These are phyloP conservation scores for Mortierella sp. DNA, from an alignment of 371 early-diverging fungal species.

Conservation along the genomic window DNA sequence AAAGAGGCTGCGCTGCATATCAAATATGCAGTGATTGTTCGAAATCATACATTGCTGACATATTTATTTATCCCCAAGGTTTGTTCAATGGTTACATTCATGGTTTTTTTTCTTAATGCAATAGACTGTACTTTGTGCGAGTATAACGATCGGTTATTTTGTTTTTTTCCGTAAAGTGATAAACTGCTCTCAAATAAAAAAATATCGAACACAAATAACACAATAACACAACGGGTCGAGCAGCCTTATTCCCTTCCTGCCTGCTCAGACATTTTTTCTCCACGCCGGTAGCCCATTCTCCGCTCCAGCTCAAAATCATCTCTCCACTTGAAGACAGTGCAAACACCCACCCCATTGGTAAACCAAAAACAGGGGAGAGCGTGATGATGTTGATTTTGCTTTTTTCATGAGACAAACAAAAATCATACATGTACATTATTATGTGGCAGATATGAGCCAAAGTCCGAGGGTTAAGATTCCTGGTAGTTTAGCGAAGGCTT, in stretches of 20 bases:
- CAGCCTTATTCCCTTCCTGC: neutral
- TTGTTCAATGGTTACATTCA: too few species aligned
- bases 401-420: neutral
- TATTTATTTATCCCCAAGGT: neutral
- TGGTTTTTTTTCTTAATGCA: too few species aligned
- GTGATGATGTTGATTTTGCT: neutral
- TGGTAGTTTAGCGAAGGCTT: too few species aligned
- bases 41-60: neutral
- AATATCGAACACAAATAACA: neutral
- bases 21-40: too few species aligned
- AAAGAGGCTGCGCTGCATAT: neutral
- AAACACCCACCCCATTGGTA: neutral
- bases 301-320: neutral
- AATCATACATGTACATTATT: neutral
- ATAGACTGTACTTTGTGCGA: too few species aligned
- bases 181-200: neutral
- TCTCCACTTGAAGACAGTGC: neutral
- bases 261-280: neutral
- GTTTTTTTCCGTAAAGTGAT: slow-evolving; percentile 4
- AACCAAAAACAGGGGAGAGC: neutral
- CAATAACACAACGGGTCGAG: too few species aligned
- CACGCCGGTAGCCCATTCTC: neutral
- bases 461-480: neutral
- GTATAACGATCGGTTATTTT: neutral
- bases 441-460: too few species aligned